A percentile compares a stretch with the other conserved stretches of the same genome.
These are phyloP conservation scores for Arthrobotrys iridis DNA, from an alignment of 2,329 filamentous ascomycete species.

Conservation along the genomic window DNA sequence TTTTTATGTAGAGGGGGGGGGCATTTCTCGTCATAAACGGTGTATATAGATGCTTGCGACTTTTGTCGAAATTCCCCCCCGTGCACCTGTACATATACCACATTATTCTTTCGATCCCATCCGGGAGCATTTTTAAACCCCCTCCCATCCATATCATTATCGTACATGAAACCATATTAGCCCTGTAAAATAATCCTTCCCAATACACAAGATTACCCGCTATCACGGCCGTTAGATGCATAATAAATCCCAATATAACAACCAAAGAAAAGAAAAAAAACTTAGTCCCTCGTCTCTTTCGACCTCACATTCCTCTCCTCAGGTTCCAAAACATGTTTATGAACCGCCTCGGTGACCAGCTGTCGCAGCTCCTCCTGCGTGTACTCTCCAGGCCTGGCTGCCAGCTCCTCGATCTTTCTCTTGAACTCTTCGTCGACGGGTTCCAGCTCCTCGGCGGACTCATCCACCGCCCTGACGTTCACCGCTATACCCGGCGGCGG, in stretches of 20 bases:
- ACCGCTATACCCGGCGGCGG: constrained; percentile 80
- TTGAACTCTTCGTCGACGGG: constrained; percentile 84
- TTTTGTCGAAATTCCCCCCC: neutral
- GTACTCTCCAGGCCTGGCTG: constrained; percentile 80
- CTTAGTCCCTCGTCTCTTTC: constrained; percentile 65
- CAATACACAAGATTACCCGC: neutral
- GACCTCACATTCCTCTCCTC: constrained; percentile 73
- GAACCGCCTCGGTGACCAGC: constrained; percentile 81
- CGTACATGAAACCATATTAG: constrained; percentile 18
- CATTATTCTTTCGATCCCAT: constrained; percentile 11
- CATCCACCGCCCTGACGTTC: constrained; percentile 78
- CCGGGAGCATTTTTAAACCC: constrained; percentile 8
- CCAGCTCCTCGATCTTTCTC: constrained; percentile 86
- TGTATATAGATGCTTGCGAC: constrained; percentile 22
- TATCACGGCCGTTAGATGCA: neutral
- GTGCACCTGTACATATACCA: constrained; percentile 41
- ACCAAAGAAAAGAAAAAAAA: too few species aligned
- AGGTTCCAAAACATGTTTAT: constrained; percentile 68
- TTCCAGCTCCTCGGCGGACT: constrained; percentile 69
- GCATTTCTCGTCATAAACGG: constrained; percentile 31
- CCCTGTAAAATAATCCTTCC: neutral
- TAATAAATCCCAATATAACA: neutral
- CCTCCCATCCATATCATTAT: constrained; percentile 11
- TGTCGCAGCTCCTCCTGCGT: constrained; percentile 81
- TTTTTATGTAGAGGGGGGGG: constrained; percentile 27